Evolutionary conservation across 1,284 basidiomycete genomes (phyloP), one percentile per base, ranked within the genome.

Genomic region (Cryptococcus sp.): DNA sequence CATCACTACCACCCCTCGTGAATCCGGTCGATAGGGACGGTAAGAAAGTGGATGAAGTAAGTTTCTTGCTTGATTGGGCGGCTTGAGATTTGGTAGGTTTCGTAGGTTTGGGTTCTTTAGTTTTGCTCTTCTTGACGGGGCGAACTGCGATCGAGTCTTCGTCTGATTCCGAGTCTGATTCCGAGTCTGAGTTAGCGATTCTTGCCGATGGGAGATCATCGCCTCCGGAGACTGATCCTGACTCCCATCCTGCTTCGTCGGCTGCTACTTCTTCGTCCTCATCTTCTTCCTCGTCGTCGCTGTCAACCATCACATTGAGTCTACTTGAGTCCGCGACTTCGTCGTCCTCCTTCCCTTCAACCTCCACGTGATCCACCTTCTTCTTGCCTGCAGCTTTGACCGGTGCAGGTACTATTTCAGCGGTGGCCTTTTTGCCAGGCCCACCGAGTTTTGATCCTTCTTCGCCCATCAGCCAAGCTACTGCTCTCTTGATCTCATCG

Each of bases 11-110:
- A 1, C 88, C 88, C 44, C 83, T 82, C 36, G 84, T 81, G 70
- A 88, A 98, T 1, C 92, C 92, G 7, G 86, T 83, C 1, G 89
- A 81, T 24, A 97, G 82, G 0, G 88, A 87, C 19, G 93, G 93
- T 2, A 97, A 79, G 77, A 96, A 97, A 1, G 85, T 84, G 1
- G 91, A 92, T 21, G 80, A 77, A 2, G 74, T 67, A 56, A 69
- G n/a, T 31, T 46, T 34, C 24, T 46, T 45, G 41, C 10, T 5
- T 13, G 41, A 9, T 7, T 19, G 18, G 19, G 21, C 7, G 10
- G 7, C 23, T 28, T 18, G 45, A 22, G 22, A 25, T 54, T 44
- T 53, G 31, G 52, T 43, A 2, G 41, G 48, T 54, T 58, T 49
- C n/a, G 23, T 37, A 40, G 51, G 28, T 57, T 62, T 41, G 36